A percentile compares a stretch with the other conserved stretches of the same genome.
These are phyloP conservation scores for Solanum verrucosum DNA, from an alignment of 257 asterid species.

Conservation along the genomic window DNA sequence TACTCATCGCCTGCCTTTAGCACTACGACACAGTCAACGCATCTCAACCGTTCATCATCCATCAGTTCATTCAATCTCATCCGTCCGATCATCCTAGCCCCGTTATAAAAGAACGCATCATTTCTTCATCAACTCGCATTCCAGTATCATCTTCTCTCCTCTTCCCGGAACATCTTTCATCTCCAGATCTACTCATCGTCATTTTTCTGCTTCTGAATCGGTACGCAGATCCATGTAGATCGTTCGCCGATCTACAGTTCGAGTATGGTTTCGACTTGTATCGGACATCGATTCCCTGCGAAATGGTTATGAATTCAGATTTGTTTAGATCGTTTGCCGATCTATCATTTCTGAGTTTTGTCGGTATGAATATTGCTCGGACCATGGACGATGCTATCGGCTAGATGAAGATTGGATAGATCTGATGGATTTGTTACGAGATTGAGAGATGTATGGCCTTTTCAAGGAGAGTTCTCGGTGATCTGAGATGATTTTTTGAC, in stretches of 20 bases:
- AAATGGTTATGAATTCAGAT: background rate
- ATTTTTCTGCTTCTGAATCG: background rate
- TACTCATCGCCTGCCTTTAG: background rate
- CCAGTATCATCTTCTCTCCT: background rate
- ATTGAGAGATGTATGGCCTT: background rate
- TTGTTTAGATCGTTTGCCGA: background rate
- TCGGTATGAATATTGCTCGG: background rate
- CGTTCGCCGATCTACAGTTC: slow-evolving; percentile 14
- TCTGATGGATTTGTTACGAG: background rate
- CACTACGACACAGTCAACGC: background rate
- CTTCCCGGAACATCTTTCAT: too few relatives aligned
- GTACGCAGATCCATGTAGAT: background rate
- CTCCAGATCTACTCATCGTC: background rate
- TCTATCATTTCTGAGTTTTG: background rate
- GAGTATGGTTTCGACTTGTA: slow-evolving; percentile 1
- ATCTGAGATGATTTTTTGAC: background rate
- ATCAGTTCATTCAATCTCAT: background rate
- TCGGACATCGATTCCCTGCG: background rate
- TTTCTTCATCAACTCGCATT: background rate
- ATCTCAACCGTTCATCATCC: slow-evolving; percentile 17
- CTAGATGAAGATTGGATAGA: background rate
- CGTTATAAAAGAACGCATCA: slow-evolving; percentile 1
- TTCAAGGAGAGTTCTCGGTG: background rate
- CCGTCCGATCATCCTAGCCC: slow-evolving; percentile 22
- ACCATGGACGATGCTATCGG: background rate